These are phyloP conservation scores for Cercospora sp. DNA, from an alignment of 2,329 filamentous ascomycete genomes.

Conservation along the genomic window DNA sequence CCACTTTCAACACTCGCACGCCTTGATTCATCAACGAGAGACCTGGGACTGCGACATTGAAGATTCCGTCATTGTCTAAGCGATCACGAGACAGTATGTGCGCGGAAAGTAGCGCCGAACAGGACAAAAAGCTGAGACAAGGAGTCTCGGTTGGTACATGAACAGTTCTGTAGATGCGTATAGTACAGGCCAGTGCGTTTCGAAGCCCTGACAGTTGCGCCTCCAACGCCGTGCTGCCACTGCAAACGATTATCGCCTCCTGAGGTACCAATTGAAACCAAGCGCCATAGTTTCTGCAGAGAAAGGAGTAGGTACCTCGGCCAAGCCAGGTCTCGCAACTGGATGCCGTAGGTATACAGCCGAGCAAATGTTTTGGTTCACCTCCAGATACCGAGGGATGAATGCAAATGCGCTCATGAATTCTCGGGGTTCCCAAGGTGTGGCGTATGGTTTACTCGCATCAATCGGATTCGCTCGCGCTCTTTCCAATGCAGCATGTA, in stretches of 20 bases:
- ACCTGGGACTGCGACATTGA: too few species aligned
- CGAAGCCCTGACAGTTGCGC: neutral
- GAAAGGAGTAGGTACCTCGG: constrained; percentile 79
- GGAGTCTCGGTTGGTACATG: neutral
- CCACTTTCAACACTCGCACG: too few species aligned
- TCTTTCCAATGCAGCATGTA: constrained; percentile 60
- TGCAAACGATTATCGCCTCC: constrained; percentile 62
- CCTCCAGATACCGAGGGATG: constrained; percentile 91
- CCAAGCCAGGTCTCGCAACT: constrained; percentile 76
- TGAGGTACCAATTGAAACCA: constrained; percentile 92
- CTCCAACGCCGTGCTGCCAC: constrained; percentile 8
- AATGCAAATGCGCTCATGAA: constrained; percentile 94
- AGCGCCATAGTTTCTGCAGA: constrained; percentile 68
- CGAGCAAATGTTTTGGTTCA: constrained; percentile 95
- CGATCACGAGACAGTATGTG: too few species aligned
- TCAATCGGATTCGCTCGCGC: constrained; percentile 77
- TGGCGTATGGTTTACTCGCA: constrained; percentile 76
- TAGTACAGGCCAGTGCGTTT: constrained; percentile 5
- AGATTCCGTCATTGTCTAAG: too few species aligned
- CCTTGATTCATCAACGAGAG: too few species aligned
- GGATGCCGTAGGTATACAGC: constrained; percentile 95
- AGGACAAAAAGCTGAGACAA: neutral
- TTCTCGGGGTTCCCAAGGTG: constrained; percentile 82
- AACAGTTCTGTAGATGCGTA: constrained; percentile 4
- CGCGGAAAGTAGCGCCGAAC: too few species aligned